Base-by-base conservation (phyloP, 805 yeast species). In the Clavispora vitiphila region DNA sequence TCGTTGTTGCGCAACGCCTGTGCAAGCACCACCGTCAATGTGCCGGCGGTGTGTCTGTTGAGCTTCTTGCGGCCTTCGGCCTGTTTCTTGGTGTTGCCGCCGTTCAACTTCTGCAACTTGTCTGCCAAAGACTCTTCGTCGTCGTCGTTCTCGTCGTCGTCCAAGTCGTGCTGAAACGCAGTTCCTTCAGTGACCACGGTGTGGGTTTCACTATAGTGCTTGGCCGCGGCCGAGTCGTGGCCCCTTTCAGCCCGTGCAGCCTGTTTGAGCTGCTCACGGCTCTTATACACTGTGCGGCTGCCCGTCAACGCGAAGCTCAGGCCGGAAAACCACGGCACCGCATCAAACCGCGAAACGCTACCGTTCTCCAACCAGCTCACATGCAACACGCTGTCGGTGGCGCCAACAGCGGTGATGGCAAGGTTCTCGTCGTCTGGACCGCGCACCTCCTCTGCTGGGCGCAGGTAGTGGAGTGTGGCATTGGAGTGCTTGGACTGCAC, bases 1-100 rank as follows among this genome's bases (percentile, higher is more conserved):
- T 93, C 99, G 55, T 86, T 86, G 16, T 95, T 81, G 54, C 79
- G 81, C 47, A 93, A 72, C 0, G 99, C 91, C 66, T 93, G 99
- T 11, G 90, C 72, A 35, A 93, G 71, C n/a, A 93, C 78, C 1
- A 85, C 81, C 1, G 96, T 79, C 46, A 90, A 76, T 1, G 96
- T 80, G 16, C 53, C 54, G 0, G 62, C 59, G 11, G 70, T 59
- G 39, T 93, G 95, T 8, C 80, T 75, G 9, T 53, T 55, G 26
- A 55, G 54, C 42, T 72, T 73, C 47, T 76, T 74, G 44, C 67
- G 67, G 35, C 64, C 43, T 12, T 63, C 45, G 64, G 62, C 38
- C 52, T 51, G 35, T 50, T 41, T 40, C 25, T 32, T 24, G 60
- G 48, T 32, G 48, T 60, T 35, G 18, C 55, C 62, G 10, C 60